Base-by-base conservation (phyloP, 371 early-diverging fungal genomes). In the Nematocida displodere region DNA sequence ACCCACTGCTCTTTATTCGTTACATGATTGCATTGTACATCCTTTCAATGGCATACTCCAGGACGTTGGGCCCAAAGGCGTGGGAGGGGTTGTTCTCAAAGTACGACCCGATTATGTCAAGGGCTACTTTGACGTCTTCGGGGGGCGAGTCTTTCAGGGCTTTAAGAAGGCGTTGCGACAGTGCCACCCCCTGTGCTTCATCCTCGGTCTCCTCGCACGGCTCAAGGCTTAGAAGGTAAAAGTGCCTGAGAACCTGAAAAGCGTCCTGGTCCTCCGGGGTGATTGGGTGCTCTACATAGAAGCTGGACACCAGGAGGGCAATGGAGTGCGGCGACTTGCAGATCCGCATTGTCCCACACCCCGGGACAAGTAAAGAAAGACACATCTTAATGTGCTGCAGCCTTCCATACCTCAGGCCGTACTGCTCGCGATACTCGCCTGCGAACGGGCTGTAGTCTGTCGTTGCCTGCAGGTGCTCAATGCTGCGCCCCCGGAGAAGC, bases 321-420 rank as follows among this genome's bases (percentile, higher is more conserved):
- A 62, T 31, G 3, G 75, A 48, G 44, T 59, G 22, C 31, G 65
- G 75, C 4, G 75, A 28, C 15, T 58, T 33, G 17, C 8, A 15
- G 0, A 71, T 31, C 8, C 52, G 59, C 47, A 71, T 47, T 11
- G 55, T 22, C 13, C 75, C 75, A 40, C 75, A 71, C 29, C 59
- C 62, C 15, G 75, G 75, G 2, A 33, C 75, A 26, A 71, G 59
- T 15, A 71, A 29, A 1, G 62, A 42, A 8, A 71, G 52, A 54
- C 59, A 58, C 75, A 71, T 71, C 36, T 71, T 71, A 52, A 71
- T 71, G 75, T 71, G 75, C 75, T 71, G 75, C 7, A 71, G 58
- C 28, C 75, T 47, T 22, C 75, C 75, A 49, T 50, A 71, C 15
- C 75, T 46, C 75, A 71, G 58, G 1, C 75, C 75, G 48, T 71